Evolutionary conservation across 768 basidiomycete species (phyloP).

Genomic region (Tricholoma bakamatsutake): DNA sequence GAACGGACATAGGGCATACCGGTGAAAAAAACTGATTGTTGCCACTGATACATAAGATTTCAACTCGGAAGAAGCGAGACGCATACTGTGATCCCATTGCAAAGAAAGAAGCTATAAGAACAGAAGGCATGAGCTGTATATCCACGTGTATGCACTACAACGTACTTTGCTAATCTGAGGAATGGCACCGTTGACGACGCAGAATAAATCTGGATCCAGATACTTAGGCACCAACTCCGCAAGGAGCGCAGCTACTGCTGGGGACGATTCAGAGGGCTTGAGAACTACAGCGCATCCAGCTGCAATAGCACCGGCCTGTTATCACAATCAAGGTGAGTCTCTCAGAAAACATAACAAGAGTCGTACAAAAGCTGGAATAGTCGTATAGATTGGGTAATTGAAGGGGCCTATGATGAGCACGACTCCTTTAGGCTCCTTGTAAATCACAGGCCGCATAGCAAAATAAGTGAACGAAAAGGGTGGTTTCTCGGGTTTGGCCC

Average conservation of each 20-base stretch:
- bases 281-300: slow-evolving; percentile 69
- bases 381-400: slow-evolving; percentile 67
- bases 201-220: slow-evolving; percentile 58
- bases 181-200: slow-evolving; percentile 64
- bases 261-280: slow-evolving; percentile 72
- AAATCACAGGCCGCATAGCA: slow-evolving; percentile 52
- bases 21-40: slow-evolving; percentile 53
- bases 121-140: background rate
- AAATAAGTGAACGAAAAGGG: slow-evolving; percentile 50
- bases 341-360: background rate
- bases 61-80: background rate
- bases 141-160: background rate
- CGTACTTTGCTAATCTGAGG: slow-evolving; percentile 52
- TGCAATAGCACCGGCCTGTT: slow-evolving; percentile 62
- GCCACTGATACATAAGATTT: background rate
- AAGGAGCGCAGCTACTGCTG: slow-evolving; percentile 49
- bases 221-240: slow-evolving; percentile 71
- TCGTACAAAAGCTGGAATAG: slow-evolving; percentile 53
- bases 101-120: slow-evolving; percentile 57
- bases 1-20: slow-evolving; percentile 29
- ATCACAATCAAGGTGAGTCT: background rate
- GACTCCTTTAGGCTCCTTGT: slow-evolving; percentile 75
- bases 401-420: slow-evolving; percentile 67
- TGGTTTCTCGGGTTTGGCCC: slow-evolving; percentile 62
- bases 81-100: slow-evolving; percentile 53